A percentile compares a stretch with the other conserved stretches of the same genome.
These are phyloP conservation scores for sunflower (Helianthus annuus) DNA, from an alignment of 129 eudicot species.

Conservation along the genomic window DNA sequence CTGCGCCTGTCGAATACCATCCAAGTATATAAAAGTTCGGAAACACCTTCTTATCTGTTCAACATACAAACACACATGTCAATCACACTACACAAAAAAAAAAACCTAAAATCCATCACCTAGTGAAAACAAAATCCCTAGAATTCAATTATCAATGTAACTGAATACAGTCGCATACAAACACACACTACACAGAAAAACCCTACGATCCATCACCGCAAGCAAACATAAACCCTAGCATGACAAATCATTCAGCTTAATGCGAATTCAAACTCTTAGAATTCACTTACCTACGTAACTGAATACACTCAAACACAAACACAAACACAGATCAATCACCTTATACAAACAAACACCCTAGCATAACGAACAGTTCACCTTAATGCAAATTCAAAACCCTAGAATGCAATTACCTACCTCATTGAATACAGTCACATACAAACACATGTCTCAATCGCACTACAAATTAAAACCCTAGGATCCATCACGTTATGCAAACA, in stretches of 20 bases:
- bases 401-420: neutral
- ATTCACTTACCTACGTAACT: neutral
- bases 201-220: neutral
- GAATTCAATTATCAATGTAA: too few species aligned
- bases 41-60: conserved; percentile 91
- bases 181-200: neutral
- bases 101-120: neutral
- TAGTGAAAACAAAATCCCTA: conserved; percentile 19
- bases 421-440: neutral
- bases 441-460: too few species aligned
- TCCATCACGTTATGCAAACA: neutral
- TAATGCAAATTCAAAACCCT: conserved; percentile 23
- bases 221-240: conserved; percentile 19
- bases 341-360: too few species aligned
- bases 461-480: too few species aligned
- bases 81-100: neutral
- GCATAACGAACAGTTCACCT: neutral
- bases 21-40: conserved; percentile 91
- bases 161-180: conserved; percentile 17
- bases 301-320: neutral
- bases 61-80: conserved; percentile 17
- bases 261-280: conserved; percentile 23
- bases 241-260: neutral
- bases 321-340: too few species aligned
- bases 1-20: conserved; percentile 96